A percentile compares a stretch with the other conserved stretches of the same genome.
Evolutionary conservation across 2,329 filamentous ascomycete genomes (phyloP).

Genomic region (Seiridium cupressi): DNA sequence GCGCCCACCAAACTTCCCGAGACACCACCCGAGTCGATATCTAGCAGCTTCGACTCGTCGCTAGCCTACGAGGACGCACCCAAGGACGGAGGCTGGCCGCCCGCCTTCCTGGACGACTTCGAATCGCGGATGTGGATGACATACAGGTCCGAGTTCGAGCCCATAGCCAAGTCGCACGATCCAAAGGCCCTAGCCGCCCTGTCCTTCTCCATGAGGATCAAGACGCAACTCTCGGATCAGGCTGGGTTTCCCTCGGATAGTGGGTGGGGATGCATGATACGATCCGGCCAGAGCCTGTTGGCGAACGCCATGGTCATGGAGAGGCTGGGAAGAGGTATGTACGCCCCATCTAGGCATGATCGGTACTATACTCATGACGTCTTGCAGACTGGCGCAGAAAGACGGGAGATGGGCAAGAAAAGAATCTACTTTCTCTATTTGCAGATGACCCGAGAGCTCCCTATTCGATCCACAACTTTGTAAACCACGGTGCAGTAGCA

Average conservation of each 20-base stretch:
- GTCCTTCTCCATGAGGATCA: constrained; percentile 81
- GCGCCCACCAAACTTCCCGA: constrained; percentile 32
- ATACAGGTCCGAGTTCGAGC: constrained; percentile 82
- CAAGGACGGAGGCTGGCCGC: constrained; percentile 70
- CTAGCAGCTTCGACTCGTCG: constrained; percentile 52
- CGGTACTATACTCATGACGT: no score
- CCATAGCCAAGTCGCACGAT: constrained; percentile 77
- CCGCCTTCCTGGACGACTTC: constrained; percentile 84
- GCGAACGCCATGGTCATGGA: constrained; percentile 79
- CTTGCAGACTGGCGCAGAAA: constrained; percentile 71
- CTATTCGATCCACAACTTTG: constrained; percentile 94
- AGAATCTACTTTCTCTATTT: constrained; percentile 73
- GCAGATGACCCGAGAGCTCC: constrained; percentile 83
- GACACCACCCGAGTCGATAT: constrained; percentile 46
- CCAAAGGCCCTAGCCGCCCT: constrained; percentile 69
- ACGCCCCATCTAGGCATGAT: not conserved
- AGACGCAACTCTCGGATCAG: constrained; percentile 75
- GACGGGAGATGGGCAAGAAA: constrained; percentile 57
- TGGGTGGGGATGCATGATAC: constrained; percentile 98
- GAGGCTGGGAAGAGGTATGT: constrained; percentile 73
- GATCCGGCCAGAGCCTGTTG: constrained; percentile 88
- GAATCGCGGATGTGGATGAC: constrained; percentile 96
- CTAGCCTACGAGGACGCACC: constrained; percentile 45
- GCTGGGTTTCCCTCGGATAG: constrained; percentile 88
- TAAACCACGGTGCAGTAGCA: constrained; percentile 77